These are phyloP conservation scores for Xanthoconium separans DNA, from an alignment of 1,284 basidiomycete species.

Conservation along the genomic window DNA sequence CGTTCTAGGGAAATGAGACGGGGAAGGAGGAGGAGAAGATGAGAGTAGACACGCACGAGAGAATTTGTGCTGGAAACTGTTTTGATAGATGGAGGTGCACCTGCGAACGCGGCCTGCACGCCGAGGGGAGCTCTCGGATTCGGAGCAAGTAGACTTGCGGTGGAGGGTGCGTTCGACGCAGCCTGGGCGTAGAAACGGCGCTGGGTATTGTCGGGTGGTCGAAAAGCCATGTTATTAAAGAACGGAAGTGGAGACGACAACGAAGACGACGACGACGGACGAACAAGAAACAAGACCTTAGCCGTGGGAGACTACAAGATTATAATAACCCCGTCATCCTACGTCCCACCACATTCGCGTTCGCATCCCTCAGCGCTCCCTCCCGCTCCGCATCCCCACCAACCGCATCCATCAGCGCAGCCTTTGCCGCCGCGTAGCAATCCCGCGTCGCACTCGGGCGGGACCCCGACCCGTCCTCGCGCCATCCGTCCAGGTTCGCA, in stretches of 20 bases:
- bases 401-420: constrained; percentile 37
- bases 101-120: constrained; percentile 48
- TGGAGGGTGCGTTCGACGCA: constrained; percentile 46
- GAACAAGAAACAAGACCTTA: not conserved
- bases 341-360: constrained; percentile 48
- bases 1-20: constrained; percentile 35
- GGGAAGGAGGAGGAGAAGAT: not conserved
- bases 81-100: constrained; percentile 41
- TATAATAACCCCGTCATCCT: constrained; percentile 35
- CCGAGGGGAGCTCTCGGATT: constrained; percentile 27
- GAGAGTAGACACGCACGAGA: constrained; percentile 33
- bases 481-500: constrained; percentile 49
- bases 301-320: not conserved
- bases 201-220: constrained; percentile 20
- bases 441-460: constrained; percentile 35
- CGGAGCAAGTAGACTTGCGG: constrained; percentile 51
- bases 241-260: constrained; percentile 6
- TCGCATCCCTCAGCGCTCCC: constrained; percentile 41
- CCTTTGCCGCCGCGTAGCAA: constrained; percentile 44
- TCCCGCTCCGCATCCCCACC: constrained; percentile 21
- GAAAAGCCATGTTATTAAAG: constrained; percentile 26
- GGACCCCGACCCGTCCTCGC: constrained; percentile 32
- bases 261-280: not conserved
- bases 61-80: constrained; percentile 41
- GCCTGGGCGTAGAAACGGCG: constrained; percentile 33